These are phyloP conservation scores for Eimeria necatrix DNA, from an alignment of 169 alveolate species.

Conservation along the genomic window DNA sequence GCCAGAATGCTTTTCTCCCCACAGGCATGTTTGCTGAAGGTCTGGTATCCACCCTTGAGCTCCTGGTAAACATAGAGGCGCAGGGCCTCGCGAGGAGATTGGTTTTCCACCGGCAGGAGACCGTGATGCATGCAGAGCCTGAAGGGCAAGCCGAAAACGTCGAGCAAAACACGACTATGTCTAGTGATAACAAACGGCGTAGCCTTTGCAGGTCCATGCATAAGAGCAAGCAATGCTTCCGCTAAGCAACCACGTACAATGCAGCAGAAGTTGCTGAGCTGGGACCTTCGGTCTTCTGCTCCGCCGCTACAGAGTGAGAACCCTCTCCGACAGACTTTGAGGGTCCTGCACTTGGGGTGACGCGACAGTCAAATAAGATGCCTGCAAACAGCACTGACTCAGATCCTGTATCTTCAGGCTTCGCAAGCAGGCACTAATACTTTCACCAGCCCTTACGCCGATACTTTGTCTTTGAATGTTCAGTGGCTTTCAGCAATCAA, in stretches of 20 bases:
- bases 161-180: no score
- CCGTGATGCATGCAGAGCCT: slow-evolving; percentile 58
- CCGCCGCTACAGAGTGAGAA: background rate
- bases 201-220: no score
- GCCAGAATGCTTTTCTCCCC: background rate
- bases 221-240: no score
- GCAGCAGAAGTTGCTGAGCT: background rate
- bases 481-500: background rate
- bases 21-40: slow-evolving; percentile 49
- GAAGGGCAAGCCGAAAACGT: slow-evolving; percentile 24
- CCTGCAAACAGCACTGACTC: slow-evolving; percentile 10
- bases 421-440: background rate
- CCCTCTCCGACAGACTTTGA: background rate
- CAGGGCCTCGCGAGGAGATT: slow-evolving; percentile 59
- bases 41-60: slow-evolving; percentile 14
- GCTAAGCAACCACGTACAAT: no score
- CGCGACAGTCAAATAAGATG: slow-evolving; percentile 61
- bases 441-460: background rate
- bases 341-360: slow-evolving; percentile 25
- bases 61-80: slow-evolving; percentile 43
- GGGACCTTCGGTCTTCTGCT: background rate
- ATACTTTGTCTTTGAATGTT: background rate
- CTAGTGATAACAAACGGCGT: no score
- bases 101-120: slow-evolving; percentile 39
- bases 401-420: background rate